Base-by-base conservation (phyloP, 1,284 basidiomycete species). In the Puccinia novopanici region DNA sequence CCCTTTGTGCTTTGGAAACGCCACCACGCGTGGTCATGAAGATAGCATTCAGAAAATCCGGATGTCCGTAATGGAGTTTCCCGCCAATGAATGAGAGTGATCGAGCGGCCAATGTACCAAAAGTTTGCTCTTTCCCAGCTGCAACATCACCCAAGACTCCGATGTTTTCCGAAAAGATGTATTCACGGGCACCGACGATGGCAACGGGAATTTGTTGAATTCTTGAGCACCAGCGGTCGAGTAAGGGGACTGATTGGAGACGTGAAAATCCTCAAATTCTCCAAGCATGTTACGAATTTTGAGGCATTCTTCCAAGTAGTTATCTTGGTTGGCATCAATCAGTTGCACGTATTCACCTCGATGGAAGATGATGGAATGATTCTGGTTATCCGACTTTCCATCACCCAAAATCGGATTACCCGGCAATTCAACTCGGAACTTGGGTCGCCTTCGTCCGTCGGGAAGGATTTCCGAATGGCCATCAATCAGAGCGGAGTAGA, bases 91-190 rank as follows among this genome's bases (percentile, higher is more conserved):
- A 98, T 8, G 96, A 94, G 86, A 98, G 91, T 13, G 94, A 92
- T 82, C 97, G 91, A 55, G 95, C 96, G 72, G 94, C 91, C 83
- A 99, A 91, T 0, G 97, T 99, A 88, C 96, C 96, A 87, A 99
- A 99, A 59, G 97, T 99, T 87, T 99, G 96, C 87, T 99, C 97
- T 89, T 99, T 99, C 45, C 97, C 96, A 82, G 96, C 96, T 71
- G 96, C 96, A 75, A 99, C 90, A 87, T 99, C 96, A 87, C 96
- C 96, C 71, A 99, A 89, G 84, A 99, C 96, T 90, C 96, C 96
- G 83, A 99, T 99, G 87, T 98, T 98, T 88, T 99, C 97, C 73
- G 97, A 99, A 89, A 99, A 99, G 86, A 99, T 98, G 87, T 99
- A 99, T 89, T 99, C 97, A 87, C 97, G 91, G 27, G 96, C 95